Base-by-base conservation (phyloP, 768 basidiomycete species). In the Gyrodon lividus region DNA sequence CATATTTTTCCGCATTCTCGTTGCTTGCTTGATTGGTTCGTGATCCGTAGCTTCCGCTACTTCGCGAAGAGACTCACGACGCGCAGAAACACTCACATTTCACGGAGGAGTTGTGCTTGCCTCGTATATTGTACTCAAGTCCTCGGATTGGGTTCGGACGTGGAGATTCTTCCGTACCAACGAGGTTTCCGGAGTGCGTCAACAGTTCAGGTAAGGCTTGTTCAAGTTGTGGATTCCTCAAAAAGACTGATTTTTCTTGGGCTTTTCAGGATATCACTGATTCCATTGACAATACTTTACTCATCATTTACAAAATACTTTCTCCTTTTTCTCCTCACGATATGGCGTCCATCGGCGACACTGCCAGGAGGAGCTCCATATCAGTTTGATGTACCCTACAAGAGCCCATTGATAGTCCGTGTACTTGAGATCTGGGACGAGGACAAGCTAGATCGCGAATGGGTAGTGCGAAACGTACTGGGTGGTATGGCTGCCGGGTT, bases 401-500 rank as follows among this genome's bases (percentile, higher is more conserved):
- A 72, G 41, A 64, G 69, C 43, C 70, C 72, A 14, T 60, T 75
- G 52, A 39, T 79, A 20, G 53, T 69, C 7, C 46, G 62, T n/a
- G 74, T 75, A 3, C 73, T 86, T 40, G 72, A 79, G 51, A 58
- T 86, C 3, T 74, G 90, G 46, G 85, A 87, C 55, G 88, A 90
- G 45, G 84, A 86, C 55, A 81, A 78, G 26, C 69, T 92, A 1
- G 88, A 92, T 64, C 80, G 87, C 6, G 88, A 87, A 61, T 93
- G 91, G 91, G 72, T 91, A 6, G 82, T 92, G 4, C 77, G 91
- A 22, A 92, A 93, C 58, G 74, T 92, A 9, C 72, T 93, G 2
- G 91, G 91, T 10, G 91, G 91, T 0, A 85, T 93, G 82, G 86
- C 89, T 10, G 86, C 90, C 28, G 91, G 91, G 1, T 93, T 92